phyloP scores from a whole-genome alignment of 371 early-diverging fungal genomes.

The Quaeritorhiza haematococci region DNA sequence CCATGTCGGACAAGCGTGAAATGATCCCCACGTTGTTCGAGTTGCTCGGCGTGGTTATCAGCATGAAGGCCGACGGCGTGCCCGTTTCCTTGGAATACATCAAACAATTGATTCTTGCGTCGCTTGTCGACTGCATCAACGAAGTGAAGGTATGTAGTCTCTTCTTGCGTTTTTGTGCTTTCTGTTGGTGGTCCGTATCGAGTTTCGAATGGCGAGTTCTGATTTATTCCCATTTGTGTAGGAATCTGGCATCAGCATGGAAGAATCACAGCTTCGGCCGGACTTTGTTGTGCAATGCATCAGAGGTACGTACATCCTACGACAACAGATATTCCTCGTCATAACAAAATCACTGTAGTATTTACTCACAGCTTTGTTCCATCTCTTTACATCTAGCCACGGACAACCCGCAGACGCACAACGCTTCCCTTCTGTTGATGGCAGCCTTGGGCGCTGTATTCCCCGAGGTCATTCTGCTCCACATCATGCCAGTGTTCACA shows the following conservation, averaged over 20 bases:
- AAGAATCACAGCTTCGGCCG: slow-evolving; percentile 58
- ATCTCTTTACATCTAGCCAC: slow-evolving; percentile 37
- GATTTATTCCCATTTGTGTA: slow-evolving; percentile 1
- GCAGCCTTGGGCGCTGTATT: slow-evolving; percentile 77
- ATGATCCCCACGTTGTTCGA: slow-evolving; percentile 70
- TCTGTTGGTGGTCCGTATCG: too few relatives aligned
- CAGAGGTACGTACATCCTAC: slow-evolving; percentile 35
- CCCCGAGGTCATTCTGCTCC: slow-evolving; percentile 81
- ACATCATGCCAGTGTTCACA: slow-evolving; percentile 94
- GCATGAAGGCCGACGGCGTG: slow-evolving; percentile 46
- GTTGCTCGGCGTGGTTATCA: slow-evolving; percentile 63
- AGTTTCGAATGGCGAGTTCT: neutral
- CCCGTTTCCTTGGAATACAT: slow-evolving; percentile 77
- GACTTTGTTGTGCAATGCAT: slow-evolving; percentile 87
- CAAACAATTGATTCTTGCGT: slow-evolving; percentile 77
- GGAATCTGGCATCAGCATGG: slow-evolving; percentile 10
- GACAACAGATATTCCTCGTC: neutral
- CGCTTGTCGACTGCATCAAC: slow-evolving; percentile 63
- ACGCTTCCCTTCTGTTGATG: slow-evolving; percentile 81
- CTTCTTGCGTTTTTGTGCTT: too few relatives aligned
- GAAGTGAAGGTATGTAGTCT: slow-evolving; percentile 35
- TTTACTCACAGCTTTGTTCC: neutral
- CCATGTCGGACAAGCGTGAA: slow-evolving; percentile 34
- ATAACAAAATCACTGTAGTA: neutral
- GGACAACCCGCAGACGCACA: slow-evolving; percentile 94